A percentile compares a stretch with the other conserved stretches of the same genome.
phyloP scores from a whole-genome alignment of 768 basidiomycete genomes.

The Pleurotus citrinopileatus region DNA sequence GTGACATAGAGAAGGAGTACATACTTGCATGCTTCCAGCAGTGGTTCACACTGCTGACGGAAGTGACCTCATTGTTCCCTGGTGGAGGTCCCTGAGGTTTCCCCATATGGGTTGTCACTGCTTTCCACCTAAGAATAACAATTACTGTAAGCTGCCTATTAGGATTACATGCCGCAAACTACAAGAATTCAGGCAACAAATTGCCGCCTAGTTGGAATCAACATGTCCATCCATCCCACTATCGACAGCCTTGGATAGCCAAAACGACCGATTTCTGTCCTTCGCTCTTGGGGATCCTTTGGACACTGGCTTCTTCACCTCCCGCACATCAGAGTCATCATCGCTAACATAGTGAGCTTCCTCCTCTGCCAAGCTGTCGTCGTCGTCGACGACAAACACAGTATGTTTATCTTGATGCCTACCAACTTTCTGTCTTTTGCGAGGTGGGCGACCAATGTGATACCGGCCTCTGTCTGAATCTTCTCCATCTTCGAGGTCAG shows the following conservation, averaged over 20 bases:
- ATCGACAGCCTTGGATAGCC: slow-evolving; percentile 50
- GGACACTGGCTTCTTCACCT: slow-evolving; percentile 10
- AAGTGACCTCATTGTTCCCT: too few species aligned
- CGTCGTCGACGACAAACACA: slow-evolving; percentile 53
- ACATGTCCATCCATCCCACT: too few species aligned
- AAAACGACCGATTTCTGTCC: slow-evolving; percentile 47
- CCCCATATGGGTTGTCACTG: too few species aligned
- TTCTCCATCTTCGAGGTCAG: slow-evolving; percentile 9
- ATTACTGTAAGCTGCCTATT: too few species aligned
- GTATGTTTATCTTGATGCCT: slow-evolving; percentile 35
- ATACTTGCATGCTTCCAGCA: too few species aligned
- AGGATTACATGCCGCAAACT: too few species aligned
- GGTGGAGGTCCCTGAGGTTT: too few species aligned
- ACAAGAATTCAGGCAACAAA: too few species aligned
- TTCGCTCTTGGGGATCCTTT: slow-evolving; percentile 24
- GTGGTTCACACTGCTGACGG: too few species aligned
- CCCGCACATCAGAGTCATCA: slow-evolving; percentile 8
- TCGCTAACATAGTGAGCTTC: slow-evolving; percentile 19
- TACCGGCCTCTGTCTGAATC: slow-evolving; percentile 52
- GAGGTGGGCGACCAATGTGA: slow-evolving; percentile 44
- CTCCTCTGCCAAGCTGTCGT: slow-evolving; percentile 24
- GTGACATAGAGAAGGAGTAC: too few species aligned
- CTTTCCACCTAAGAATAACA: too few species aligned
- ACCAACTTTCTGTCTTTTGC: slow-evolving; percentile 42
- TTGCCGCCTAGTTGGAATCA: too few species aligned